Percentiles rank a stretch among this genome's conserved stretches.
These are phyloP conservation scores for Aspergillus pseudonomiae DNA, from an alignment of 2,329 filamentous ascomycete species.

Conservation along the genomic window DNA sequence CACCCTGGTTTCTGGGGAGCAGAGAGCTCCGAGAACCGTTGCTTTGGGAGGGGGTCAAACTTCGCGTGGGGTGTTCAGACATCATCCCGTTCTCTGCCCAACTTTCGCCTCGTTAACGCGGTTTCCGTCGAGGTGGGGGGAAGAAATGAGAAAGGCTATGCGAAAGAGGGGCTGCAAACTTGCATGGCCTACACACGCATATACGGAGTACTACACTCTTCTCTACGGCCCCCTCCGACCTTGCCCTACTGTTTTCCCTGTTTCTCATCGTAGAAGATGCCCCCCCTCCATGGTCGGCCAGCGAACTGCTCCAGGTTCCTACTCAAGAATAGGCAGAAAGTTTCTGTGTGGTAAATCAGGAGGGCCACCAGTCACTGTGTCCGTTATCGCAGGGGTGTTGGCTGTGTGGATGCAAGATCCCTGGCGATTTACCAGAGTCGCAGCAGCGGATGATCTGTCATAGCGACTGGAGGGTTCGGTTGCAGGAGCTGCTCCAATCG, in stretches of 20 bases:
- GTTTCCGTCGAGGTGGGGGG: not conserved
- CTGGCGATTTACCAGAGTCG: conserved; percentile 15
- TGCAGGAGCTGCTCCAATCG: not conserved
- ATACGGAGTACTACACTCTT: not conserved
- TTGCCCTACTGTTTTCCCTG: not conserved
- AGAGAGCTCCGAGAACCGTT: conserved; percentile 2
- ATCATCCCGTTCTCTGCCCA: not conserved
- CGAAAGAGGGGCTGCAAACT: not conserved
- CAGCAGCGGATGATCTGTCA: conserved; percentile 19
- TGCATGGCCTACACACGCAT: not conserved
- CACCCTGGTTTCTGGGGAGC: conserved; percentile 3
- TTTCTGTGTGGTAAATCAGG: conserved; percentile 24
- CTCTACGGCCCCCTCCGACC: not conserved
- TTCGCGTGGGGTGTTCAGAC: conserved; percentile 2
- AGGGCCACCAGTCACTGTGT: conserved; percentile 8
- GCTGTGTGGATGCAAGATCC: conserved; percentile 12
- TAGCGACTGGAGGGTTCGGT: conserved; percentile 3
- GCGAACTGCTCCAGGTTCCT: not conserved
- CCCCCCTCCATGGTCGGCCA: not conserved
- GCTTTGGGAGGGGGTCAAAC: conserved; percentile 1
- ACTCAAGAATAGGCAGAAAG: not conserved
- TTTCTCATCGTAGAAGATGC: not conserved
- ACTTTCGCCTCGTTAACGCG: not conserved
- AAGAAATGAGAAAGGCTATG: not conserved
- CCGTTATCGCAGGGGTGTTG: conserved; percentile 8